These are phyloP conservation scores for Microcyclospora pomicola DNA, from an alignment of 2,329 filamentous ascomycete genomes.

Conservation along the genomic window DNA sequence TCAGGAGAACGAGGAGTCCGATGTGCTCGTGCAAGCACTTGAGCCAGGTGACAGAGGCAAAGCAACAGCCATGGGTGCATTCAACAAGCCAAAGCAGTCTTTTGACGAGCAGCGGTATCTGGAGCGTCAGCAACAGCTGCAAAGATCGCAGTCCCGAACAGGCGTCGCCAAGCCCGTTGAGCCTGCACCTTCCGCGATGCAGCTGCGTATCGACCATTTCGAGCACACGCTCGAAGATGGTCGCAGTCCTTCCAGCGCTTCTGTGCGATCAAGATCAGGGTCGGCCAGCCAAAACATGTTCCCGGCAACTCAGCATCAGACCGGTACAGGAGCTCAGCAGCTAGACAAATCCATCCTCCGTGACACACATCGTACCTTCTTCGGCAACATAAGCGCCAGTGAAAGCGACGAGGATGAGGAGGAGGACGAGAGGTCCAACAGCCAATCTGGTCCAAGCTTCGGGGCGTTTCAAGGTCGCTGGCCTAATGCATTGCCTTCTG, in stretches of 20 bases:
- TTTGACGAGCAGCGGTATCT: constrained; percentile 80
- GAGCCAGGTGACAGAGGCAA: constrained; percentile 68
- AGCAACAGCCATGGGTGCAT: constrained; percentile 58
- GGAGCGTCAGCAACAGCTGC: constrained; percentile 67
- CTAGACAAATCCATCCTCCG: constrained; percentile 9
- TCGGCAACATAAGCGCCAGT: constrained; percentile 25
- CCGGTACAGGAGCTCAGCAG: constrained; percentile 5
- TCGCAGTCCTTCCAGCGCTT: constrained; percentile 8
- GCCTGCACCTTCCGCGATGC: constrained; percentile 6
- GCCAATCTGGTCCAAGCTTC: constrained; percentile 13
- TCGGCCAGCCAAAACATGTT: constrained; percentile 30
- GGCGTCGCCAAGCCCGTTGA: constrained; percentile 5
- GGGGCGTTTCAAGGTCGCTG: constrained; percentile 15
- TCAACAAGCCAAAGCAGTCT: constrained; percentile 57
- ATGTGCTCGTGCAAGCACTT: constrained; percentile 46
- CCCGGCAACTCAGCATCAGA: constrained; percentile 28
- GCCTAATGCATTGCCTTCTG: constrained; percentile 18
- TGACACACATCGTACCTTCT: constrained; percentile 26
- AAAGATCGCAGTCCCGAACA: constrained; percentile 34
- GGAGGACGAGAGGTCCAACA: constrained; percentile 9
- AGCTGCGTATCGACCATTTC: constrained; percentile 13
- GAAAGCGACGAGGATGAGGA: constrained; percentile 27
- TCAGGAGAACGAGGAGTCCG: constrained; percentile 56
- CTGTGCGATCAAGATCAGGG: constrained; percentile 17
- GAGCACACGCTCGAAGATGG: constrained; percentile 10